Evolutionary conservation across 2,329 filamentous ascomycete genomes (phyloP).

Genomic region (Colletotrichum siamense): DNA sequence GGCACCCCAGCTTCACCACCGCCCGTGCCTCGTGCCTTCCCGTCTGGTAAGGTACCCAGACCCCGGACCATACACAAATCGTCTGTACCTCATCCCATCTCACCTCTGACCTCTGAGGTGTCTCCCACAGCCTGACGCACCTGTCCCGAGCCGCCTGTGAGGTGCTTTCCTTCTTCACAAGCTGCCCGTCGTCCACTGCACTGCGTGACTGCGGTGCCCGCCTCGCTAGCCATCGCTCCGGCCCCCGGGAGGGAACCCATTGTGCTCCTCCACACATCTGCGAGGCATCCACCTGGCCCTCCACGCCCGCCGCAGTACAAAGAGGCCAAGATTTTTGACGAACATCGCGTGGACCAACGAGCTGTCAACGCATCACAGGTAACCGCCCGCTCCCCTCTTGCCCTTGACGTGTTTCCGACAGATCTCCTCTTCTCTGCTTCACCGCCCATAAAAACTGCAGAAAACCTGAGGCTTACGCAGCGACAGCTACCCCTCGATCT

Average conservation of each 20-base stretch:
- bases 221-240: background rate
- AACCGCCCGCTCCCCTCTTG: constrained; percentile 1
- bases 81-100: background rate
- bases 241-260: constrained; percentile 19
- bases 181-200: background rate
- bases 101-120: background rate
- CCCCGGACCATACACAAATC: background rate
- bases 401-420: constrained; percentile 7
- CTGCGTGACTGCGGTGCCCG: background rate
- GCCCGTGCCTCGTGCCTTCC: background rate
- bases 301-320: background rate
- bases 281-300: background rate
- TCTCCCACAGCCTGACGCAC: background rate
- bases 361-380: constrained; percentile 9
- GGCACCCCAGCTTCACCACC: background rate
- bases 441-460: constrained; percentile 11
- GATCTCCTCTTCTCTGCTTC: background rate
- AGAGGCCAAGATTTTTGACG: constrained; percentile 10
- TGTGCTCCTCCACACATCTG: background rate
- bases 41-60: background rate
- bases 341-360: constrained; percentile 2
- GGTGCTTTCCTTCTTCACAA: background rate
- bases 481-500: constrained; percentile 10
- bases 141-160: background rate
- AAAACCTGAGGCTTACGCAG: constrained; percentile 18